Evolutionary conservation across 2,329 filamentous ascomycete species (phyloP), one percentile per base, ranked within the genome.

Genomic region (Amphichorda felina): DNA sequence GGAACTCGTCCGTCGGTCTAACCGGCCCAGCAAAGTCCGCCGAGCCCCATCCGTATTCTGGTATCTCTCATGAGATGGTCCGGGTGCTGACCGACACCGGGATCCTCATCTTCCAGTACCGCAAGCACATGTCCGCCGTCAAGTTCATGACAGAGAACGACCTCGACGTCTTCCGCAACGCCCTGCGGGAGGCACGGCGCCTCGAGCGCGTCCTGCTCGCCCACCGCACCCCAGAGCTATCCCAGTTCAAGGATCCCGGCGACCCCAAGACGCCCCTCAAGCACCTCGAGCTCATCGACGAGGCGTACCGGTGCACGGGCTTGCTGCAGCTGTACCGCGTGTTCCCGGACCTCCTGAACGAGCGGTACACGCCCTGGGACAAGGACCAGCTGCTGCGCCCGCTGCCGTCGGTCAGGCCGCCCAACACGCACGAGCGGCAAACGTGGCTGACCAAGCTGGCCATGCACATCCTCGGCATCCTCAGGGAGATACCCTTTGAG

Each of bases 291-390:
- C 36, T 39, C 5, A 41, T 48, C 11, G 45, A 44, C 13, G 43
- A 48, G 19, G 43, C 42, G 3, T 46, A 43, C 11, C 41, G 38
- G 2, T 47, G 37, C 25, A 42, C 40, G 0, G 45, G 41, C 0
- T 32, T 46, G 0, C 9, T 48, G 0, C 45, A 48, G 10, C 29
- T 48, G 1, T 48, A 48, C 18, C 41, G 41, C n/a, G 42, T 48
- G 4, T 47, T 48, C 21, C 42, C 46, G 4, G 46, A 48, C 26
- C 25, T 48, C 3, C 40, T 47, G 1, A 38, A 29, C 7, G 38
- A 44, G 14, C 45, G 46, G 0, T 45, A 43, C 9, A 33, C 37
- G 3, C 45, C 39, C 0, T 44, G 41, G 42, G 26, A 37, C 22
- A 36, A 38, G 3, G 36, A 44, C 4, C 8, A 36, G 1, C 11